Evolutionary conservation across 1,284 basidiomycete species (phyloP), one percentile per base, ranked within the genome.

Genomic region (Hypsizygus ulmarius): DNA sequence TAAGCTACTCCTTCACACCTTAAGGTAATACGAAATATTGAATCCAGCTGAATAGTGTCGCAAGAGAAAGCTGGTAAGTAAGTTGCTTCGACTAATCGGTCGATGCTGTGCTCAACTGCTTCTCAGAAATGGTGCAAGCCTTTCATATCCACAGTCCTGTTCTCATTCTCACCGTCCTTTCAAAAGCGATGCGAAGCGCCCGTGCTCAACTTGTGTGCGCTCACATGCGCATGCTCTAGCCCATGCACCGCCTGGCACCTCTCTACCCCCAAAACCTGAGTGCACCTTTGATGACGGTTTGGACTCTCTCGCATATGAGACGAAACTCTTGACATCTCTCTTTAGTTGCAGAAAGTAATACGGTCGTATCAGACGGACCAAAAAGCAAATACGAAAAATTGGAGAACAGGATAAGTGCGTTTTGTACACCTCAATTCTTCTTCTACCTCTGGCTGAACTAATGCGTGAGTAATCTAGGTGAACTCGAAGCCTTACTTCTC

Each of bases 251-350:
- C 73, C 80, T 15, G 80, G 78, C 16, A 67, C 72, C 2, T 68
- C 69, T 34, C 59, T 82, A 39, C 77, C 81, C 2, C 60, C 72
- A 0, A 67, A 69, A 40, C 82, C 81, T 14, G 79, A 83, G 47
- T 87, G 84, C 58, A 86, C 83, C 25, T 87, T 79, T 55, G 84
- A 87, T 55, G 84, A 86, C 55, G 66, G 82, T 79, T 53, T 16
- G 66, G 61, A 15, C 12, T 21, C 39, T 28, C 21, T 34, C 8
- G 30, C 21, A 39, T 18, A 46, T 42, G 5, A 12, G 15, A 19
- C 5, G 30, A 39, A 32, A 14, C n/a, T 25, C 45, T 50, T 37
- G 3, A 43, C 30, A 28, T 18, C 42, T 30, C 32, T 43, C 6
- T 21, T 5, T 49, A 79, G 76, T 73, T 16, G 64, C 69, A 21